A percentile compares a stretch with the other conserved stretches of the same genome.
These are phyloP conservation scores for Inga oerstediana DNA, from an alignment of 306 rosid genomes.

Conservation along the genomic window DNA sequence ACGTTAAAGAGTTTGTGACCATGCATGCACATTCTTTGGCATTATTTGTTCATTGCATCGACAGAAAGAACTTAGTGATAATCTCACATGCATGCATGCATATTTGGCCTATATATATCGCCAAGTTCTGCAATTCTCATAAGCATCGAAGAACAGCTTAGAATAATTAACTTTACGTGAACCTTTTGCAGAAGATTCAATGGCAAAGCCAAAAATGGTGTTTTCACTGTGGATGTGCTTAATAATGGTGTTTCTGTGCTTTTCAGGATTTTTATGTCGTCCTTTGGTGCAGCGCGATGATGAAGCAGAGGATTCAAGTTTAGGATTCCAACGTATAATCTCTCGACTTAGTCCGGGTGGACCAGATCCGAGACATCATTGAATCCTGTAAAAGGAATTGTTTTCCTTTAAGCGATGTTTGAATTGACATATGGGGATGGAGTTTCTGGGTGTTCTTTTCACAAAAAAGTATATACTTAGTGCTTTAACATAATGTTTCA, in stretches of 20 bases:
- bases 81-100: background rate
- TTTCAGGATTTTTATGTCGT: conserved; percentile 3
- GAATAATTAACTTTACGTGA: background rate
- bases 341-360: conserved; percentile 33
- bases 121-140: background rate
- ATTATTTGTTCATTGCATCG: background rate
- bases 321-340: conserved; percentile 8
- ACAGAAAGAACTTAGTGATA: too few relatives aligned
- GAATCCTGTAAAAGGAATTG: background rate
- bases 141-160: background rate
- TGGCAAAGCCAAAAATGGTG: conserved; percentile 19
- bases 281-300: conserved; percentile 11
- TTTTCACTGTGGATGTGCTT: conserved; percentile 11
- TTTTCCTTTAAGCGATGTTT: background rate
- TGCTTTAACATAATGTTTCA: background rate
- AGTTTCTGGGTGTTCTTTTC: background rate
- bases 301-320: background rate
- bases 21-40: background rate
- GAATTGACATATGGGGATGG: background rate
- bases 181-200: background rate
- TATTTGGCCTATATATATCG: background rate
- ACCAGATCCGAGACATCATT: conserved; percentile 45
- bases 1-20: background rate
- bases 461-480: background rate
- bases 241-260: conserved; percentile 4